Base-by-base conservation (phyloP, 208 protist genomes). In the Leptomonas pyrrhocoris region DNA sequence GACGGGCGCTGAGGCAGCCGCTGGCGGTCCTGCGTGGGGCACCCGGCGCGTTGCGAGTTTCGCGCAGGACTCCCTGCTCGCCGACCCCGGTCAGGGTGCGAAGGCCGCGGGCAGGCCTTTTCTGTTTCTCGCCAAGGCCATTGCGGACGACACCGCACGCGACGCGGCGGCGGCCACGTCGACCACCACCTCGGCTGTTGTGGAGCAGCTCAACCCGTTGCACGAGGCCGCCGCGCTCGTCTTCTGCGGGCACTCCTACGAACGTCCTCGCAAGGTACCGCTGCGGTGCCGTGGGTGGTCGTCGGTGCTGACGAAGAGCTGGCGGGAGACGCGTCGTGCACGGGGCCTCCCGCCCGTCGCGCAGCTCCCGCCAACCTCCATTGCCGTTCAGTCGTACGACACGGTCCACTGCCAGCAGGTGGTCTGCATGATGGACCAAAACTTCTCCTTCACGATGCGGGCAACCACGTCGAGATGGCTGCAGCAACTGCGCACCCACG, bases 221-320 rank as follows among this genome's bases (percentile, higher is more conserved):
- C 76, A 74, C n/a, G 76, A 77, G 63, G 83, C 83, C 31, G 88
- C 87, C 0, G 81, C 84, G n/a, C 54, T 95, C 42, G 75, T 94
- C 31, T 75, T 85, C 54, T 90, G 88, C 63, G 89, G 89, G 3
- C 74, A 88, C 60, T 60, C 38, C 42, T 56, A 64, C 23, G 87
- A 92, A 58, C 73, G 72, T 2, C 69, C 80, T 9, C 81, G 85
- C 59, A 53, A 65, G 42, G 48, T 74, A 4, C 76, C 89, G 36
- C 34, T 36, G 12, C 89, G 92, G 21, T 95, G 89, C 60, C 92
- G 92, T 42, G 92, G 92, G 31, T 96, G 89, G 88, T 79, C 66
- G 8, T 85, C 89, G 27, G 11, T 81, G 40, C 71, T 96, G 55
- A 94, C 92, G n/a, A 49, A 38, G 31, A 78, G 84, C 15, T 96